Evolutionary conservation across 495 filamentous ascomycete species (phyloP).

Genomic region (Penicillium dipodomyicola): DNA sequence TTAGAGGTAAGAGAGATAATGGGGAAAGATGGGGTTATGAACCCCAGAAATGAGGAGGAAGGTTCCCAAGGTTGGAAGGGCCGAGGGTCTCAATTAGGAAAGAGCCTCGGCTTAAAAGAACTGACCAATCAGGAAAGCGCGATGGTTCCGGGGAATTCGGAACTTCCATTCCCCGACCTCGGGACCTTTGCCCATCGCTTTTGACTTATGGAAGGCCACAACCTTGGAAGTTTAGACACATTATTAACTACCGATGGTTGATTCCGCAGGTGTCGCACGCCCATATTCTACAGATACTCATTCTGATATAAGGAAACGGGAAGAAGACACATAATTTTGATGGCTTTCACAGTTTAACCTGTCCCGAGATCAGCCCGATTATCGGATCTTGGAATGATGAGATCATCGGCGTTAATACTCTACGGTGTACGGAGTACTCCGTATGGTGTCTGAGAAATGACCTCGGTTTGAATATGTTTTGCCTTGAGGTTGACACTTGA

Average conservation of each 20-base stretch:
- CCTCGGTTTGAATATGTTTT: not conserved
- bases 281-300: not conserved
- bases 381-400: not conserved
- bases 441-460: not conserved
- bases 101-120: constrained; percentile 2
- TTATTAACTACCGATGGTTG: too few relatives aligned
- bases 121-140: constrained; percentile 4
- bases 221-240: too few relatives aligned
- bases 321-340: not conserved
- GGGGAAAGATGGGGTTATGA: constrained; percentile 22
- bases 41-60: not conserved
- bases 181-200: too few relatives aligned
- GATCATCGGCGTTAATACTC: not conserved
- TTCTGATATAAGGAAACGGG: constrained; percentile 5
- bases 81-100: constrained; percentile 10
- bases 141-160: not conserved
- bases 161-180: not conserved
- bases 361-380: constrained; percentile 4
- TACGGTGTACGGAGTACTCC: not conserved
- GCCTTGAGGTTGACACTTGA: not conserved
- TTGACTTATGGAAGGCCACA: too few relatives aligned
- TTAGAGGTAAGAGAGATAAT: not conserved
- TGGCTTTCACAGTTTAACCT: not conserved
- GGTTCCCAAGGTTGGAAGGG: not conserved
- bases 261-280: not conserved